Evolutionary conservation across 306 rosid genomes (phyloP).

Genomic region (Begonia masoniana): DNA sequence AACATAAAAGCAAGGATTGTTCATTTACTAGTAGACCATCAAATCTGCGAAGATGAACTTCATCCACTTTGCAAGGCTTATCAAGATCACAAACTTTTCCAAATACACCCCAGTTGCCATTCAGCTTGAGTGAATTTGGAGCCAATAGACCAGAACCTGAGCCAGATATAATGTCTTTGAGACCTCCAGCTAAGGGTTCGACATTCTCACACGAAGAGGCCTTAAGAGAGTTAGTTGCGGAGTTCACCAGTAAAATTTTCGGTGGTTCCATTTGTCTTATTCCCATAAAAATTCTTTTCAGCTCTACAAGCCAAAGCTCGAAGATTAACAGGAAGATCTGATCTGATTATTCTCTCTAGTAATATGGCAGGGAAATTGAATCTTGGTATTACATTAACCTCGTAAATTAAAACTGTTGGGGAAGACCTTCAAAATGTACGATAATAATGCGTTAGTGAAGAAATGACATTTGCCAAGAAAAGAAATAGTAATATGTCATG

Average conservation of each 20-base stretch:
- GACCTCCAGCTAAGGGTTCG: too few species aligned
- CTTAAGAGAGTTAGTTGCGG: background rate
- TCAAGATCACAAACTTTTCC: constrained; percentile 80
- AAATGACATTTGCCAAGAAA: background rate
- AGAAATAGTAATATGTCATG: too few species aligned
- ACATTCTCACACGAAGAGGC: too few species aligned
- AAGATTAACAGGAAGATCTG: constrained; percentile 94
- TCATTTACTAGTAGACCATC: constrained; percentile 84
- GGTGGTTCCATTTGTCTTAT: constrained; percentile 16
- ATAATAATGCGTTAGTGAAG: background rate
- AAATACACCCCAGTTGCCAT: constrained; percentile 52
- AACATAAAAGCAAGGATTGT: constrained; percentile 7
- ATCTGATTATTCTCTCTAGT: constrained; percentile 77
- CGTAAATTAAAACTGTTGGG: constrained; percentile 58
- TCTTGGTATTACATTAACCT: constrained; percentile 87
- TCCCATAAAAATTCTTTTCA: constrained; percentile 40
- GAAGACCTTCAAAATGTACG: constrained; percentile 42
- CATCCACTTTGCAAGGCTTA: constrained; percentile 78
- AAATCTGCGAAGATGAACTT: constrained; percentile 94
- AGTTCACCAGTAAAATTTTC: constrained; percentile 19
- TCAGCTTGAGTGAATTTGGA: constrained; percentile 31
- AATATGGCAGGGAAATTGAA: constrained; percentile 91
- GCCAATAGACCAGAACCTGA: constrained; percentile 30
- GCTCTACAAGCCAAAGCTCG: constrained; percentile 77
- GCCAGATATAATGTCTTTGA: constrained; percentile 6